Evolutionary conservation across 257 asterid species (phyloP).

Genomic region (Solanum virginianum): DNA sequence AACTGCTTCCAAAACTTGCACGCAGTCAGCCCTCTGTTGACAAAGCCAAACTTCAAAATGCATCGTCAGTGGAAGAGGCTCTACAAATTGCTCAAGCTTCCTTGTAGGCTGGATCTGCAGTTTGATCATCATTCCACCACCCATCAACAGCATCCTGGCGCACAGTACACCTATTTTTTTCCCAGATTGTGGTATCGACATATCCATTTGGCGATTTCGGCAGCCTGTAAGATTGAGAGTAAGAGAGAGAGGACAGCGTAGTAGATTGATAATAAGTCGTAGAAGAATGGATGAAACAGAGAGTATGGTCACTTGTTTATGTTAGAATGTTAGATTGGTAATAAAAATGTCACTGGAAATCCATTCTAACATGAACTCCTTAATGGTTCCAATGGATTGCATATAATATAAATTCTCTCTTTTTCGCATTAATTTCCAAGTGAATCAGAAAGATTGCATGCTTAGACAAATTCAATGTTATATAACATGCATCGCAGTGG

Average conservation of each 20-base stretch:
- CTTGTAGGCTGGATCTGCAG: slow-evolving; percentile 18
- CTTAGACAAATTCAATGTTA: background rate
- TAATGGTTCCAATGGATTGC: background rate
- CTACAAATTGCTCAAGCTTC: slow-evolving; percentile 60
- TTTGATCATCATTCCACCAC: slow-evolving; percentile 12
- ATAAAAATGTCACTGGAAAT: background rate
- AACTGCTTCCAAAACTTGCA: slow-evolving; percentile 81
- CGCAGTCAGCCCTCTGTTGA: slow-evolving; percentile 66
- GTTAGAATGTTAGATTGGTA: background rate
- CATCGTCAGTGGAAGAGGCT: slow-evolving; percentile 88
- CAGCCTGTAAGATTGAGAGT: background rate
- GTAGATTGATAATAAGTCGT: background rate
- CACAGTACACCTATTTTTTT: background rate
- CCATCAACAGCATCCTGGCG: background rate
- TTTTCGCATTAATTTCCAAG: background rate
- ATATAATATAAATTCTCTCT: background rate
- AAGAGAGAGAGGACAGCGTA: background rate
- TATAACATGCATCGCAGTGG: too few relatives aligned
- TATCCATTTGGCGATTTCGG: background rate
- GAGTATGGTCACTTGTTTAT: background rate
- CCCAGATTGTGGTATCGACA: background rate
- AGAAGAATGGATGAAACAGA: background rate
- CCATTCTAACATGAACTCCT: background rate
- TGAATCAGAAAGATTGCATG: background rate
- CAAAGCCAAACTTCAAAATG: slow-evolving; percentile 56